These are phyloP conservation scores for Stereum hirsutum DNA, from an alignment of 1,284 basidiomycete species.

Conservation along the genomic window DNA sequence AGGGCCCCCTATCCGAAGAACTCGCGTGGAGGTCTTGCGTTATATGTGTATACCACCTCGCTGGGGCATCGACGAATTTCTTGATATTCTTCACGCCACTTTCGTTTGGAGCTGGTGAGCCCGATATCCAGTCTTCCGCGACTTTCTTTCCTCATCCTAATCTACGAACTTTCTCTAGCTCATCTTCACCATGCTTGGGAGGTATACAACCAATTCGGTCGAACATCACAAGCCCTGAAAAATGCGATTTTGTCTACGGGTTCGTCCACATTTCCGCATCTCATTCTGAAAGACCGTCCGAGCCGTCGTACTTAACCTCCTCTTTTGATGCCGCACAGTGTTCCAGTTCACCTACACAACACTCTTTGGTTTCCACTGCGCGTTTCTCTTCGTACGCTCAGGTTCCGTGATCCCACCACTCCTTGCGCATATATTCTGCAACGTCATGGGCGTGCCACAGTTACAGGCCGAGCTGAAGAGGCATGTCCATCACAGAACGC, in stretches of 20 bases:
- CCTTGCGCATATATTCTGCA: conserved; percentile 84
- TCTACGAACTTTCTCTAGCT: conserved; percentile 35
- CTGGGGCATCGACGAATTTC: conserved; percentile 40
- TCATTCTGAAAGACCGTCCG: background rate
- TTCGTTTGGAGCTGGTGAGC: conserved; percentile 80
- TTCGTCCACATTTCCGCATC: conserved; percentile 27
- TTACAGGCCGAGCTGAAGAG: conserved; percentile 24
- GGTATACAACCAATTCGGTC: conserved; percentile 62
- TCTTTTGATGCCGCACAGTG: conserved; percentile 31
- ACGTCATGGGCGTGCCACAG: conserved; percentile 85
- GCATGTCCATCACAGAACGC: conserved; percentile 17
- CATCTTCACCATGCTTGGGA: conserved; percentile 93
- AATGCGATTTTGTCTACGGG: conserved; percentile 50
- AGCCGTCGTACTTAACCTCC: conserved; percentile 1
- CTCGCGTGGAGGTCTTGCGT: conserved; percentile 86
- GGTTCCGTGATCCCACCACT: conserved; percentile 57
- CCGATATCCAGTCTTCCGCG: background rate
- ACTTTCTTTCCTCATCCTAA: conserved; percentile 1
- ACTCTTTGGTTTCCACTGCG: conserved; percentile 85
- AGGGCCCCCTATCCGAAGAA: conserved; percentile 93
- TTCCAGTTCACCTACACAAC: conserved; percentile 88
- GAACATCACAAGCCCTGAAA: conserved; percentile 50
- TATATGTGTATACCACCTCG: conserved; percentile 63
- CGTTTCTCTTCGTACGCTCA: conserved; percentile 81
- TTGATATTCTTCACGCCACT: conserved; percentile 80